A percentile compares a stretch with the other conserved stretches of the same genome.
phyloP scores from a whole-genome alignment of 2,329 filamentous ascomycete genomes.

The Ophiostoma piceae region DNA sequence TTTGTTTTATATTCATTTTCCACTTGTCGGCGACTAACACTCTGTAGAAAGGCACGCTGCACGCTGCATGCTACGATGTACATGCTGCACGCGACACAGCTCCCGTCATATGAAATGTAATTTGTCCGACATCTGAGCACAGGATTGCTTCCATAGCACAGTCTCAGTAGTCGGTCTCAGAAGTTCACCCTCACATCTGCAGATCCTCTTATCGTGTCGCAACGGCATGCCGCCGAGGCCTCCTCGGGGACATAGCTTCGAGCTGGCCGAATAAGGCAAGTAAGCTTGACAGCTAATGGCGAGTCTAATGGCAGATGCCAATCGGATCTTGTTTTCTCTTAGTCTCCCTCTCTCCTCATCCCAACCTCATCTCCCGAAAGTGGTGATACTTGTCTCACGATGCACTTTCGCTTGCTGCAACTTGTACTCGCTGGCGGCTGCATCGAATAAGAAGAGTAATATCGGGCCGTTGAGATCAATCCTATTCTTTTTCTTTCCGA shows the following conservation, averaged over 20 bases:
- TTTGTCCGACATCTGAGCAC: neutral
- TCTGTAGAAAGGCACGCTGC: too few relatives aligned
- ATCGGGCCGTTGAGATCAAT: neutral
- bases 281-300: neutral
- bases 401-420: constrained; percentile 11
- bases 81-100: neutral
- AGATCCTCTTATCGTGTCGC: neutral
- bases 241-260: neutral
- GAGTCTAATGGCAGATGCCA: neutral
- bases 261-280: neutral
- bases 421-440: neutral
- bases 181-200: neutral
- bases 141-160: neutral
- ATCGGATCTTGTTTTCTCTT: neutral
- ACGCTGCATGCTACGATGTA: neutral
- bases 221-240: neutral
- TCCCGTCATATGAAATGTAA: neutral
- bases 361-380: neutral
- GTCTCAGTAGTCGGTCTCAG: neutral
- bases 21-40: neutral
- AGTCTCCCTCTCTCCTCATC: neutral
- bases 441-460: neutral
- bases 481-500: neutral
- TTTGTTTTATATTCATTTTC: neutral
- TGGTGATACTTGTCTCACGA: constrained; percentile 11